Conservation (phyloP, 768 basidiomycete genomes). For the Saitozyma sp. region DNA sequence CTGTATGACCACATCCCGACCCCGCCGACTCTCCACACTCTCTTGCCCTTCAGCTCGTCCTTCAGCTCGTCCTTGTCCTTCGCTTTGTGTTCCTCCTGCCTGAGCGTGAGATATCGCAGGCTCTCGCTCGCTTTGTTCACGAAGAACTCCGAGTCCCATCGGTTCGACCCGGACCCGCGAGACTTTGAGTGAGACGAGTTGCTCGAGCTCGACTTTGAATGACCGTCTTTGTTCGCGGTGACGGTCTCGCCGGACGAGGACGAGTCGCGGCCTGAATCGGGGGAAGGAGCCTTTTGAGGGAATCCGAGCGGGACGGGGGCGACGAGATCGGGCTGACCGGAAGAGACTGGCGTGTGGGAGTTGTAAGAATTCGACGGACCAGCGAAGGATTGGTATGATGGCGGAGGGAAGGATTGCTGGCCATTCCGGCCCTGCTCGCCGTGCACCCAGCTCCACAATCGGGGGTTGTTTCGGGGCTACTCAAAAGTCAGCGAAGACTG, state of each 20-base stretch:
- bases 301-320: too few species aligned
- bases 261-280: background rate
- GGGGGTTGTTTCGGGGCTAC: too few species aligned
- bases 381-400: too few species aligned
- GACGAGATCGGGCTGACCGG: too few species aligned
- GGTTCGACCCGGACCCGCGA: background rate
- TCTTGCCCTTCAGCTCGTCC: conserved; percentile 34
- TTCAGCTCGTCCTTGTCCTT: conserved; percentile 28
- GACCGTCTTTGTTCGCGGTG: conserved; percentile 7
- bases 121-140: conserved; percentile 24
- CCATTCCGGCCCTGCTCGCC: too few species aligned
- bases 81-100: conserved; percentile 27
- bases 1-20: conserved; percentile 41
- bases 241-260: conserved; percentile 18
- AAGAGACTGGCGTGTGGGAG: too few species aligned
- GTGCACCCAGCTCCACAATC: too few species aligned
- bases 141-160: conserved; percentile 22
- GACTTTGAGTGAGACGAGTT: background rate
- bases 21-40: conserved; percentile 41
- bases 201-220: background rate
- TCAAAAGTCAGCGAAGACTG: too few species aligned
- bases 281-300: too few species aligned
- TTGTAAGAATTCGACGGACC: too few species aligned
- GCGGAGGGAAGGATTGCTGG: too few species aligned
- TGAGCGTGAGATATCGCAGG: conserved; percentile 21